Evolutionary conservation across 352 stramenopile genomes (phyloP), one percentile per base, ranked within the genome.

Genomic region (Phytophthora palmivora): DNA sequence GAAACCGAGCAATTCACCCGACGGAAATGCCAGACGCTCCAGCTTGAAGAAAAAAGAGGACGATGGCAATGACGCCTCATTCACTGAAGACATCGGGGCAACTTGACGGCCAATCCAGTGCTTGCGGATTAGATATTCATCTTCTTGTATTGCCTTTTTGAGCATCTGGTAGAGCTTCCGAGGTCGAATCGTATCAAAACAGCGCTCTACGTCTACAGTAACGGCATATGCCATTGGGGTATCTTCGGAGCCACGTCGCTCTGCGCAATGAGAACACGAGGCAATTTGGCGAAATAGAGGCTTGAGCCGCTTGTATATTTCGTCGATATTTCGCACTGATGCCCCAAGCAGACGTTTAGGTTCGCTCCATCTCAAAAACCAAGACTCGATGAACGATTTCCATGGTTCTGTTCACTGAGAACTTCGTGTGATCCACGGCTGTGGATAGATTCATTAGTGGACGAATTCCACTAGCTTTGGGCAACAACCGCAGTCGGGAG

Each of bases 381-480:
- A 94, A 50, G 10, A 88, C 72, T 26, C 76, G 77, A 66, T 91
- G 84, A 16, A 87, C 64, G 14, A 72, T 56, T 46, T 88, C 83
- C 28, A 94, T 61, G 7, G 70, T 72, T 51, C 71, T 73, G 58
- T 92, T 93, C 6, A 91, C 79, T 12, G 82, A 86, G 14, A 59
- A 26, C n/a, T 59, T 64, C 4, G 19, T 77, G 39, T 30, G 36
- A 6, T 74, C 63, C 0, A 74, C 50, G 46, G 74, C 41, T 19
- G 54, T 44, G 2, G 86, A 92, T 33, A 94, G 45, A 54, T 94
- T 94, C 70, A 94, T 89, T 1, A 94, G 58, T n/a, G 84, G 86
- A 4, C 86, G 80, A 54, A 94, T 49, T 6, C 86, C 84, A 32
- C 42, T 84, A 18, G 69, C 24, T 65, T 94, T 94, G 7, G 86